phyloP scores from a whole-genome alignment of 164 flowering plant genomes.

The Umbellularia californica region DNA sequence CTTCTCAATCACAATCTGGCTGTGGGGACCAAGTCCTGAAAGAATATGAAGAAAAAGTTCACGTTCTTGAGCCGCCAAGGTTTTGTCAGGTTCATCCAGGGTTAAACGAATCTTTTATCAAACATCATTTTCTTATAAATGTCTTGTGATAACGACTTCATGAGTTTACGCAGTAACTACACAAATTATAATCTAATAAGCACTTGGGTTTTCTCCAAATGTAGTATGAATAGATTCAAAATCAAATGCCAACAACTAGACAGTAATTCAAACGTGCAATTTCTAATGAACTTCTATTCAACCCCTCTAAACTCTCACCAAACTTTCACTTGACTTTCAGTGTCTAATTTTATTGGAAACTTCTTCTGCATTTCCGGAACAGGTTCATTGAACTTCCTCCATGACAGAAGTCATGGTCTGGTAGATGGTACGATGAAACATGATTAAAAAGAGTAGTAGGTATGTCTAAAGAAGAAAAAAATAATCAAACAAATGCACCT shows the following conservation, averaged over 20 bases:
- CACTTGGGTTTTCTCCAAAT: neutral
- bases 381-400: neutral
- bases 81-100: neutral
- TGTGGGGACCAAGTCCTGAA: neutral
- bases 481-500: neutral
- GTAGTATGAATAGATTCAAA: neutral
- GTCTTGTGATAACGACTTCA: too few species aligned
- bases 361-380: neutral
- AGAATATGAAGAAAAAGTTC: neutral
- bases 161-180: neutral
- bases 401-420: neutral
- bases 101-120: neutral
- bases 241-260: neutral
- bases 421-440: neutral
- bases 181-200: neutral
- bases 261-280: neutral
- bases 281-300: neutral
- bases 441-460: neutral
- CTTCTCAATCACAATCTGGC: neutral
- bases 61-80: conserved; percentile 1
- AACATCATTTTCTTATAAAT: neutral
- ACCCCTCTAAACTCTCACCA: neutral
- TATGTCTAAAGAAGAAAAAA: too few species aligned
- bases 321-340: neutral
- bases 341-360: neutral